Conservation (phyloP, 2,329 filamentous ascomycete genomes). For the Macrophomina tecta region DNA sequence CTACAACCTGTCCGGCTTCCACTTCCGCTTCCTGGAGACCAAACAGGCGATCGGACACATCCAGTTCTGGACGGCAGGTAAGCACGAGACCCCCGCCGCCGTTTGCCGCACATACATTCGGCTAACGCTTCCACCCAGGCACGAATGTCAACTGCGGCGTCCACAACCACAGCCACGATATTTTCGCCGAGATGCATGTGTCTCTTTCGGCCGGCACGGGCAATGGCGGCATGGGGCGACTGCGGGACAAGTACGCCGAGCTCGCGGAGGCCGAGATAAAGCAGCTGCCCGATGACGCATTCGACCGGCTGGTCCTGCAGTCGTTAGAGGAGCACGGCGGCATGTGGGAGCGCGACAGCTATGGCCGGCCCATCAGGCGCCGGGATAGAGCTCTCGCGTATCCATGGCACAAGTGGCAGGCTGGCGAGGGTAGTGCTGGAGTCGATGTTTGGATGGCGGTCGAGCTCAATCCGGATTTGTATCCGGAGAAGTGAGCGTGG, state of each 20-base stretch:
- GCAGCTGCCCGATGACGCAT: neutral
- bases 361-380: constrained; percentile 10
- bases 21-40: constrained; percentile 23
- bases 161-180: constrained; percentile 30
- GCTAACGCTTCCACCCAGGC: neutral
- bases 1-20: constrained; percentile 21
- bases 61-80: constrained; percentile 32
- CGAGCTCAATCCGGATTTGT: constrained; percentile 30
- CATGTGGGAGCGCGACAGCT: constrained; percentile 25
- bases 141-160: constrained; percentile 30
- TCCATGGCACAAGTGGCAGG: constrained; percentile 33
- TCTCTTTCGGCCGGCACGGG: constrained; percentile 29
- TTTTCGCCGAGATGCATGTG: constrained; percentile 31
- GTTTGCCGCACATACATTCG: neutral
- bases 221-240: constrained; percentile 30
- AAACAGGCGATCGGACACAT: constrained; percentile 20
- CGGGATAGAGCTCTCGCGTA: constrained; percentile 25
- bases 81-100: neutral
- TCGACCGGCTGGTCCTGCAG: constrained; percentile 15
- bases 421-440: constrained; percentile 5
- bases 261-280: neutral
- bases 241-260: constrained; percentile 17
- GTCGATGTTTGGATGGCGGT: constrained; percentile 32
- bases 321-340: constrained; percentile 27
- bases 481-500: neutral